Percentiles rank a stretch among this genome's conserved stretches.
Conservation (phyloP, 2,329 filamentous ascomycete genomes). For the Botrytis porri region DNA sequence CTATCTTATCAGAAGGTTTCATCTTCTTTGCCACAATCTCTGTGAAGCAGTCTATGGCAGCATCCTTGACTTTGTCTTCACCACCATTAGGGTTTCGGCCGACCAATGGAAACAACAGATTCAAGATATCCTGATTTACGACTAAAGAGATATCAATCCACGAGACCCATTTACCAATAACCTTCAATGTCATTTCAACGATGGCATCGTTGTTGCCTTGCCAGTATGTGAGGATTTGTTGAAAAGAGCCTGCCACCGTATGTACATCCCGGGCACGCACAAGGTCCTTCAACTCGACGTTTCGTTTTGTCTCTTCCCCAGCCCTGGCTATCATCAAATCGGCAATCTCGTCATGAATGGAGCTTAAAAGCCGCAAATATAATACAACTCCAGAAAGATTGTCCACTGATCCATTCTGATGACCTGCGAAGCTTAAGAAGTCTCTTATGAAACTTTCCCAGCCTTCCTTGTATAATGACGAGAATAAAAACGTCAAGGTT, state of each 20-base stretch:
- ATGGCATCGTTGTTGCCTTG: conserved; percentile 64
- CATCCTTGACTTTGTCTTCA: conserved; percentile 80
- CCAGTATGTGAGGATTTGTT: conserved; percentile 78
- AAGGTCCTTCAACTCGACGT: conserved; percentile 86
- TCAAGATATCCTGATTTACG: conserved; percentile 85
- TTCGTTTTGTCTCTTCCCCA: conserved; percentile 75
- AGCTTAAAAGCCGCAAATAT: conserved; percentile 83
- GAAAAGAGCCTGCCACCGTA: conserved; percentile 87
- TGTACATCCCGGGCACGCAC: conserved; percentile 82
- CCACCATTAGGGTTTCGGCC: conserved; percentile 63
- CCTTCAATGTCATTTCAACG: conserved; percentile 83
- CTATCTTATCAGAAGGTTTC: conserved; percentile 88
- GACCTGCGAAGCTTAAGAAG: conserved; percentile 71
- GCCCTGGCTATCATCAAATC: conserved; percentile 83
- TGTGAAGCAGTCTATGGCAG: conserved; percentile 90
- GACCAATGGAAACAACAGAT: conserved; percentile 79
- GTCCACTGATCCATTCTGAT: conserved; percentile 57
- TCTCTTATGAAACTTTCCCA: conserved; percentile 94
- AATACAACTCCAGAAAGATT: conserved; percentile 76
- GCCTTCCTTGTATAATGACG: conserved; percentile 76
- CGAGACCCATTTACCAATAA: conserved; percentile 96
- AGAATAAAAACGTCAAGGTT: conserved; percentile 91
- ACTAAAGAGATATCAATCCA: conserved; percentile 97
- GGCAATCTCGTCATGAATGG: conserved; percentile 95
- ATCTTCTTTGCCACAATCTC: conserved; percentile 99